Conservation (phyloP, 2,329 filamentous ascomycete genomes). For the Colletotrichum liriopes region DNA sequence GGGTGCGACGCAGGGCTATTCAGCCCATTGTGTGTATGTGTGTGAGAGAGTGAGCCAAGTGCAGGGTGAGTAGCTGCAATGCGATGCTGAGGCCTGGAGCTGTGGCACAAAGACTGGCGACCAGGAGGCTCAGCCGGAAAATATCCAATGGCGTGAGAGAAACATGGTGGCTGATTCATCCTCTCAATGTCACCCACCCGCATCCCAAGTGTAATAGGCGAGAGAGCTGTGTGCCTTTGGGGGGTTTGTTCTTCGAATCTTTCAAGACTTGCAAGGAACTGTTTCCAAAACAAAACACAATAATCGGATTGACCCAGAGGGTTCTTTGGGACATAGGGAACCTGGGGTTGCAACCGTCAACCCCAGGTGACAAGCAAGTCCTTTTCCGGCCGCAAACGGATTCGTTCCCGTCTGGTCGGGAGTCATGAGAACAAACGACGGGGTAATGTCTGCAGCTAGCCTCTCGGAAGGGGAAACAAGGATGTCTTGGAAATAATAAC, state of each 20-base stretch:
- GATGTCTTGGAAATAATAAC: neutral
- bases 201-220: neutral
- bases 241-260: conserved; percentile 1
- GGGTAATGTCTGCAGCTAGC: conserved; percentile 33
- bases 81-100: conserved; percentile 37
- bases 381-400: conserved; percentile 39
- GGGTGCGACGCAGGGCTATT: neutral
- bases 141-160: conserved; percentile 18
- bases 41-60: neutral
- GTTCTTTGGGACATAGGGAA: neutral
- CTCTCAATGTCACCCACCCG: conserved; percentile 27
- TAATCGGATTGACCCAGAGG: neutral
- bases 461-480: conserved; percentile 1
- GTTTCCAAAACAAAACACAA: neutral
- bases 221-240: neutral
- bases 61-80: conserved; percentile 20
- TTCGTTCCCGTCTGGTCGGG: conserved; percentile 8
- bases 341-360: conserved; percentile 28
- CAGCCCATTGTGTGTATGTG: no score
- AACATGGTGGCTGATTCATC: conserved; percentile 13
- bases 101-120: conserved; percentile 20
- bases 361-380: conserved; percentile 11
- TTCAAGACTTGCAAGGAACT: neutral
- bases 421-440: conserved; percentile 38
- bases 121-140: conserved; percentile 24